Base-by-base conservation (phyloP, 441 rosid genomes). In the Corymbia calophylla region DNA sequence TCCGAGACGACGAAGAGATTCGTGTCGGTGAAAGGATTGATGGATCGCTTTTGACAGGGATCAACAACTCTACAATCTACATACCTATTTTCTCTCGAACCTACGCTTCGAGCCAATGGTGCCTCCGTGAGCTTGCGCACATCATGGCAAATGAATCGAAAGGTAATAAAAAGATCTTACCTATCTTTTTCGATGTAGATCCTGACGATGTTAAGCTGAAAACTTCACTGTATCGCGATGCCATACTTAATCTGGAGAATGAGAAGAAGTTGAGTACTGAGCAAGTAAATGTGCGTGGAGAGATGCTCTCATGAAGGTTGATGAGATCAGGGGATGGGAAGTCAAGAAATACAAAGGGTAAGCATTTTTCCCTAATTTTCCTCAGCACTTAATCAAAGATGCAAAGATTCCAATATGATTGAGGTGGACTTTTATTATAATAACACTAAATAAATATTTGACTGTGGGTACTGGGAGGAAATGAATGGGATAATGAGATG, bases 171-270 rank as follows among this genome's bases (percentile, higher is more conserved):
- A n/a, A 60, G 15, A 60, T 60, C 7, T 15, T 60, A 10, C 66
- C 66, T 1, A 60, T 60, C 27, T 60, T 60, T 5, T 60, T 5
- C 15, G 15, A 27, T 5, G n/a, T 60, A 15, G 3, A 5, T 10
- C 66, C 66, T 60, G 66, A 60, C 3, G 66, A 60, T 25, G n/a
- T 60, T 60, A 60, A 60, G 66, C 0, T 60, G 31, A 60, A 11
- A 25, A 60, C 7, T 27, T 3, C 66, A 0, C 3, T 60, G 31
- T 60, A 60, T 27, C 3, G 0, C 1, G 7, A 60, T 25, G n/a
- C 66, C n/a, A 25, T 60, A 1, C 66, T 60, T 0, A 25, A 1
- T 25, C 12, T 25, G 66, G 0, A 9, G 23, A 1, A 0, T 15
- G 15, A 11, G 3, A 60, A 4, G n/a, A 12, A 60, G 5, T 25